Conservation (phyloP, 2,329 filamentous ascomycete species). For the Verticillium alfalfae region DNA sequence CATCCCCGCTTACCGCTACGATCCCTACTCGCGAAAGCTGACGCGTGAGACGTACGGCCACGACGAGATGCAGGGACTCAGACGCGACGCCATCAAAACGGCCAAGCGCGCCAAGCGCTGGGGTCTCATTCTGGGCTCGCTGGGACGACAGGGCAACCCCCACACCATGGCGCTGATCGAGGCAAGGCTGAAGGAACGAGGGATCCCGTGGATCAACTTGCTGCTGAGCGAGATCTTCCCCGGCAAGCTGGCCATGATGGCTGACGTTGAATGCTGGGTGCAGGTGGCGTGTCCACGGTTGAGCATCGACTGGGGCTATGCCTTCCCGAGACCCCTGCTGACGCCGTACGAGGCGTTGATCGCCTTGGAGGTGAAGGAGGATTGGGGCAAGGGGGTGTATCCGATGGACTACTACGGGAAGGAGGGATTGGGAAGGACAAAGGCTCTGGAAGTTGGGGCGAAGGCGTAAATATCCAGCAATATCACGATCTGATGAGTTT, state of each 20-base stretch:
- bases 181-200: slow-evolving; percentile 61
- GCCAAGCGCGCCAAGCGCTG: slow-evolving; percentile 79
- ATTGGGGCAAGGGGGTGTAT: slow-evolving; percentile 73
- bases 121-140: slow-evolving; percentile 88
- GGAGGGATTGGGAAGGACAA: slow-evolving; percentile 82
- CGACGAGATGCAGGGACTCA: slow-evolving; percentile 79
- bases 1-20: slow-evolving; percentile 90
- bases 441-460: slow-evolving; percentile 26
- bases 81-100: slow-evolving; percentile 68
- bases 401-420: slow-evolving; percentile 98
- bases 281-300: slow-evolving; percentile 95
- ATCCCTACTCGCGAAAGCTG: slow-evolving; percentile 88
- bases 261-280: slow-evolving; percentile 94
- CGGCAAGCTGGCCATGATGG: slow-evolving; percentile 88
- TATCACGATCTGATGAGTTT: not conserved
- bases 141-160: slow-evolving; percentile 92
- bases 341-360: slow-evolving; percentile 95
- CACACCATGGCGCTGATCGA: slow-evolving; percentile 88
- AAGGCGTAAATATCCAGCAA: not conserved
- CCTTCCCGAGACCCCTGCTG: slow-evolving; percentile 79
- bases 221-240: slow-evolving; percentile 95
- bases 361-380: slow-evolving; percentile 72
- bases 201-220: slow-evolving; percentile 78
- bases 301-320: slow-evolving; percentile 99
- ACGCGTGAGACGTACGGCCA: slow-evolving; percentile 91